Percentiles rank a stretch among this genome's conserved stretches.
phyloP scores from a whole-genome alignment of 176 grass and related monocot genomes.

The Alopecurus myosuroides region DNA sequence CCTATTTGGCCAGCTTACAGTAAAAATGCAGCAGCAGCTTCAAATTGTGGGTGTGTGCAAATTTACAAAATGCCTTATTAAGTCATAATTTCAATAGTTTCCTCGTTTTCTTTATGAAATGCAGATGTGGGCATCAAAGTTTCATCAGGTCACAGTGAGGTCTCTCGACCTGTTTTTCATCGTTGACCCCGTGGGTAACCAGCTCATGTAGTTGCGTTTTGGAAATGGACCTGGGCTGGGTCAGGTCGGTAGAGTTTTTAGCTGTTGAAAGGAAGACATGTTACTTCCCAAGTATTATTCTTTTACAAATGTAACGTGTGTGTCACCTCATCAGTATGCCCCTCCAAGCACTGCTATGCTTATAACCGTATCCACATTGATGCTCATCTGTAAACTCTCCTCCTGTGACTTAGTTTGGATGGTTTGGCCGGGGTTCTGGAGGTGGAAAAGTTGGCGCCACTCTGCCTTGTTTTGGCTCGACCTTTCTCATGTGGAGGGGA shows the following conservation, averaged over 20 bases:
- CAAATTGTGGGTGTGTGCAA: neutral
- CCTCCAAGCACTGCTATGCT: neutral
- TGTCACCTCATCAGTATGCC: neutral
- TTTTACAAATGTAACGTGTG: neutral
- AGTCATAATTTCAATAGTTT: neutral
- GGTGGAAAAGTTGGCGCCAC: neutral
- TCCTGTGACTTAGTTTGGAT: neutral
- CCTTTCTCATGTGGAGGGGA: neutral
- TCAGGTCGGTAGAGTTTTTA: neutral
- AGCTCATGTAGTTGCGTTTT: neutral
- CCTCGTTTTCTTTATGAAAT: constrained; percentile 20
- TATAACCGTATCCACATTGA: neutral
- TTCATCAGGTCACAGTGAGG: neutral
- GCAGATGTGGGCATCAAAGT: constrained; percentile 47
- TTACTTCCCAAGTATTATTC: neutral
- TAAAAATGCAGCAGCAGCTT: neutral
- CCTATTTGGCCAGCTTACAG: neutral
- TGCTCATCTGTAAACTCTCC: neutral
- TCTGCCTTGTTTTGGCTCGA: neutral
- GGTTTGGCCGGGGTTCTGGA: neutral
- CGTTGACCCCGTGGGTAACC: neutral
- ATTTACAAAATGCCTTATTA: neutral
- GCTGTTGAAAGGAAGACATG: neutral
- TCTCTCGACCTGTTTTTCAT: neutral
- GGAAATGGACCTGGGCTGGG: neutral